Evolutionary conservation across 2,329 filamentous ascomycete genomes (phyloP).

Genomic region (Mariannaea elegans): DNA sequence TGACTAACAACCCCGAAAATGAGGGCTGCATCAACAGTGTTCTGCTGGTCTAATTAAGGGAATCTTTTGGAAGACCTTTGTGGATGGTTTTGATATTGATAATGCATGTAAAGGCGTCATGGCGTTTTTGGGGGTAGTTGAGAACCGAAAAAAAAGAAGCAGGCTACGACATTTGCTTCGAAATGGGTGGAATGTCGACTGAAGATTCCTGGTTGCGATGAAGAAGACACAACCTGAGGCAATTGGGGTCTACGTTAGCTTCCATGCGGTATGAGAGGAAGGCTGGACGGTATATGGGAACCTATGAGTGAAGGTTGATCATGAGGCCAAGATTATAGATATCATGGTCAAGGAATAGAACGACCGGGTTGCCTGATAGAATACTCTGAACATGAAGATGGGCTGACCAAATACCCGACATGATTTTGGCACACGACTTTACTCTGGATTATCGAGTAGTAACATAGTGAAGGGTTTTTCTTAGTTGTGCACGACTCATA

Average conservation of each 20-base stretch:
- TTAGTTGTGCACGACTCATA: background rate
- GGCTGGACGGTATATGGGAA: background rate
- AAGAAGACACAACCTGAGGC: slow-evolving; percentile 39
- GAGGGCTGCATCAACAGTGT: slow-evolving; percentile 49
- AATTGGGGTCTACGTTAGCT: slow-evolving; percentile 2
- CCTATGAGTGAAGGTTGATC: background rate
- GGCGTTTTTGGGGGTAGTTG: slow-evolving; percentile 40
- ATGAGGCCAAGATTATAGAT: slow-evolving; percentile 3
- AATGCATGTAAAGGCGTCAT: slow-evolving; percentile 41
- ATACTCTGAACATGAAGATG: background rate
- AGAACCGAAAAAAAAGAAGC: slow-evolving; percentile 26
- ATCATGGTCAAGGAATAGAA: slow-evolving; percentile 7
- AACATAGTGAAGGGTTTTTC: background rate
- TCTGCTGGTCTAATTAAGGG: slow-evolving; percentile 36
- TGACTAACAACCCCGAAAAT: slow-evolving; percentile 58
- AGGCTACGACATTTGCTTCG: slow-evolving; percentile 5
- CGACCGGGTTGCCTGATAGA: background rate
- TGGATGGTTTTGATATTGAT: slow-evolving; percentile 28
- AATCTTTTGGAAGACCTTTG: slow-evolving; percentile 1
- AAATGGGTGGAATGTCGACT: slow-evolving; percentile 39
- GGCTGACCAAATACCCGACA: background rate
- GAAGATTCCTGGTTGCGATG: slow-evolving; percentile 40
- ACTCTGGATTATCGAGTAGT: background rate
- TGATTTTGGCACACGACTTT: no score
- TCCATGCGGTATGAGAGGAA: background rate